Evolutionary conservation across 2,329 filamentous ascomycete species (phyloP).

Genomic region (Laburnicola sp.): DNA sequence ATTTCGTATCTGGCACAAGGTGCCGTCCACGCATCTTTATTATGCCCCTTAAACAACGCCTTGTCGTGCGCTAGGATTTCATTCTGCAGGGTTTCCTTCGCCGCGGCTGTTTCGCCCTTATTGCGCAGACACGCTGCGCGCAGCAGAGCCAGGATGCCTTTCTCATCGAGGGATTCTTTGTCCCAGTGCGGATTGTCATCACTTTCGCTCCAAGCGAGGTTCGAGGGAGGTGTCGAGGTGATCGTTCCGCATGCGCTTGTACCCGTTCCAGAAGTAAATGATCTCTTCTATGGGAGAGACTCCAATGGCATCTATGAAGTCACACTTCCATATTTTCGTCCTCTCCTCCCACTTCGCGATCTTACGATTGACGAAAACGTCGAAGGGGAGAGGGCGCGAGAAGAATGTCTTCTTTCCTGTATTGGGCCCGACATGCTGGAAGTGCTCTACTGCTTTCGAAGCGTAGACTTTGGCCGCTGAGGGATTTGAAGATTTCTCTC

Average conservation of each 20-base stretch:
- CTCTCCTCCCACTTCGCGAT: slow-evolving; percentile 84
- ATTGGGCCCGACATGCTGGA: slow-evolving; percentile 71
- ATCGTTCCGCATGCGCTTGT: slow-evolving; percentile 71
- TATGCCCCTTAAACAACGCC: slow-evolving; percentile 59
- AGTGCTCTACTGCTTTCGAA: slow-evolving; percentile 64
- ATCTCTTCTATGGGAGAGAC: slow-evolving; percentile 84
- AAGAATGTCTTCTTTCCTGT: slow-evolving; percentile 88
- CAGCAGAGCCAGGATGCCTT: slow-evolving; percentile 66
- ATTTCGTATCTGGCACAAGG: slow-evolving; percentile 86
- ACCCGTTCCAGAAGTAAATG: slow-evolving; percentile 91
- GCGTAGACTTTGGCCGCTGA: slow-evolving; percentile 52
- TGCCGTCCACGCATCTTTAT: slow-evolving; percentile 69
- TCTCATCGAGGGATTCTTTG: slow-evolving; percentile 60
- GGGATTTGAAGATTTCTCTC: slow-evolving; percentile 47
- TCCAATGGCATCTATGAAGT: slow-evolving; percentile 78
- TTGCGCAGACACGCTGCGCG: slow-evolving; percentile 59
- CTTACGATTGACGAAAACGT: slow-evolving; percentile 82
- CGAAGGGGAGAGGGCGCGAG: slow-evolving; percentile 85
- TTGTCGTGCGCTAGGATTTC: slow-evolving; percentile 65
- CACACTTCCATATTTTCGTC: slow-evolving; percentile 63
- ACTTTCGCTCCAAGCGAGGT: slow-evolving; percentile 69
- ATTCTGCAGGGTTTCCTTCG: slow-evolving; percentile 64
- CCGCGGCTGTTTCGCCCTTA: slow-evolving; percentile 64
- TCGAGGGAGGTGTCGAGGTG: slow-evolving; percentile 67
- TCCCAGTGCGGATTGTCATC: slow-evolving; percentile 54